Evolutionary conservation across 352 stramenopile genomes (phyloP), one percentile per base, ranked within the genome.

Genomic region (Phytophthora palmivora): DNA sequence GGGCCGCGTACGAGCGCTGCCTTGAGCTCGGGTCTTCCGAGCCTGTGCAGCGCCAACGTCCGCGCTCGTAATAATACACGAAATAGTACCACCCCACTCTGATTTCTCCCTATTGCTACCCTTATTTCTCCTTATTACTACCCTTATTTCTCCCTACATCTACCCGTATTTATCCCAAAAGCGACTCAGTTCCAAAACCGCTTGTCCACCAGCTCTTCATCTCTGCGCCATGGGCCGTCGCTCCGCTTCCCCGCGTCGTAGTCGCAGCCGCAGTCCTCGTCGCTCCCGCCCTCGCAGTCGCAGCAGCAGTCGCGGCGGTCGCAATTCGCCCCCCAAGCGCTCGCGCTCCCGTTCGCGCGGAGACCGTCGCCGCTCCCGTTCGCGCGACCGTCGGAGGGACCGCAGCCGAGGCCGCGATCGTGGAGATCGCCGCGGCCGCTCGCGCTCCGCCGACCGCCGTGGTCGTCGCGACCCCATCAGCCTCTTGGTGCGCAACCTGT

Each of bases 1-100:
- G 96, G 96, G 95, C 94, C 18, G 97, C 93, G 19, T 99, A 98
- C 74, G 83, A 97, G 71, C 77, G 94, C 46, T 95, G 82, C 45
- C 84, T 98, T 24, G 96, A 98, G 76, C 91, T 99, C 50, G 96
- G 96, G 15, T 96, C 86, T 14, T 72, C 89, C 4, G 83, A 90
- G 22, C 83, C 81, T 2, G 61, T 92, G 26, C 67, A 82, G 55
- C 81, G 83, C 58, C 79, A 88, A 60, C 83, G 83, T 54, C 83
- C 83, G 19, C 83, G 83, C 38, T 83, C 77, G 28, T 89, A 81
- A 55, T 48, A 24, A 30, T 39, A 26, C 50, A 42, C 30, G 30
- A 34, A 34, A 32, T 32, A 8, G 4, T 32, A 28, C 24, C 6
- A 28, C 24, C 3, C 6, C 24, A 28, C 24, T 28, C 24, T 28